A percentile compares a stretch with the other conserved stretches of the same genome.
Evolutionary conservation across 371 early-diverging fungal genomes (phyloP).

Genomic region (Mucor irregularis): DNA sequence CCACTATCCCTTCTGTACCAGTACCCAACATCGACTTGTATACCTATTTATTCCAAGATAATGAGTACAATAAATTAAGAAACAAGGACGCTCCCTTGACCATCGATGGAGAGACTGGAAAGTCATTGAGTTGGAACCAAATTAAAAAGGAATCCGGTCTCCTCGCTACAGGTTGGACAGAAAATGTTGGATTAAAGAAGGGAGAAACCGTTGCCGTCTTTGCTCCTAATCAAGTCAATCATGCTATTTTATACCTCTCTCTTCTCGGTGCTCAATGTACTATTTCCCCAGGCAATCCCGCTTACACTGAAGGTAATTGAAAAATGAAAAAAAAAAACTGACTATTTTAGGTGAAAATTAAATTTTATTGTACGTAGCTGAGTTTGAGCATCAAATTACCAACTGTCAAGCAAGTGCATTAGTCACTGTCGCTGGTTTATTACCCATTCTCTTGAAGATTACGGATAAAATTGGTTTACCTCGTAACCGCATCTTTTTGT

Average conservation of each 20-base stretch:
- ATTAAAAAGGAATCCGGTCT: slow-evolving; percentile 8
- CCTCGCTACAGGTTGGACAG: slow-evolving; percentile 27
- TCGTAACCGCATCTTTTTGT: slow-evolving; percentile 16
- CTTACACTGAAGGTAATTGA: slow-evolving; percentile 41
- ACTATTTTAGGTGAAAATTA: neutral
- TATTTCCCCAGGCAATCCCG: slow-evolving; percentile 45
- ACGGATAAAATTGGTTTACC: slow-evolving; percentile 17
- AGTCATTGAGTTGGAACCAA: slow-evolving; percentile 62
- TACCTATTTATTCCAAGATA: slow-evolving; percentile 56
- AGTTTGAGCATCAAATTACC: slow-evolving; percentile 24
- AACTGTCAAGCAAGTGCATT: slow-evolving; percentile 15
- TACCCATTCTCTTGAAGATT: slow-evolving; percentile 15
- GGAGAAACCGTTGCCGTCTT: slow-evolving; percentile 76
- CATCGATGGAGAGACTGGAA: slow-evolving; percentile 61
- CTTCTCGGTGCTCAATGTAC: slow-evolving; percentile 40
- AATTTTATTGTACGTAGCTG: neutral
- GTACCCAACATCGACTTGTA: slow-evolving; percentile 70
- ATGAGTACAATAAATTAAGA: slow-evolving; percentile 36
- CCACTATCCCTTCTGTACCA: slow-evolving; percentile 30
- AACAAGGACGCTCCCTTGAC: slow-evolving; percentile 43
- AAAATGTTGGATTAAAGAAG: slow-evolving; percentile 58
- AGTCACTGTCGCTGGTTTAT: slow-evolving; percentile 22
- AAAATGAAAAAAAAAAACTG: neutral
- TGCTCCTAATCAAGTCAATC: slow-evolving; percentile 65
- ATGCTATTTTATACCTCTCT: slow-evolving; percentile 41